Percentiles rank a stretch among this genome's conserved stretches.
phyloP scores from a whole-genome alignment of 495 filamentous ascomycete genomes.

The Daldinia bambusicola region DNA sequence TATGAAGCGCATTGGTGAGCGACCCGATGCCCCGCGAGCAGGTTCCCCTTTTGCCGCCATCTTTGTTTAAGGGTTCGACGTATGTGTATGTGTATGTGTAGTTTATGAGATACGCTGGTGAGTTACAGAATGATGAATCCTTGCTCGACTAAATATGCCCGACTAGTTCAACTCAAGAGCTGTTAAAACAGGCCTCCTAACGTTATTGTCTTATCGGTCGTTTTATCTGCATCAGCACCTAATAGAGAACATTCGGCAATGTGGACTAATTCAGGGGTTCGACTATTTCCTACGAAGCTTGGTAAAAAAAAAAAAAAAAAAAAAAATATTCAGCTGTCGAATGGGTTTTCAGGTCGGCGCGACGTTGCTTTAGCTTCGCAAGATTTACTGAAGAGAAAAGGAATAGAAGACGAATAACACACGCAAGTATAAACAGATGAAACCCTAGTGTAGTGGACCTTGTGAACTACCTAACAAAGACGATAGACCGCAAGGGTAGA shows the following conservation, averaged over 20 bases:
- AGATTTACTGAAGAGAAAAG: neutral
- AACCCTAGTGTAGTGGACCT: neutral
- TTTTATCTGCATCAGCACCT: neutral
- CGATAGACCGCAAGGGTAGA: neutral
- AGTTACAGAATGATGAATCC: neutral
- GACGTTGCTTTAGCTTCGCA: neutral
- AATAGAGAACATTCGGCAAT: neutral
- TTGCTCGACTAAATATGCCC: neutral
- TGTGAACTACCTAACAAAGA: conserved; percentile 1
- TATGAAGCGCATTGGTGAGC: conserved; percentile 77
- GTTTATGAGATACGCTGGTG: neutral
- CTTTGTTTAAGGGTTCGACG: conserved; percentile 9
- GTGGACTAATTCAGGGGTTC: neutral
- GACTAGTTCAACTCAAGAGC: neutral
- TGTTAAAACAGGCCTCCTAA: neutral
- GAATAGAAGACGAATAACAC: neutral
- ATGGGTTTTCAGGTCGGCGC: neutral
- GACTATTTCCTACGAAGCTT: neutral
- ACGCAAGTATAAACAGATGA: neutral
- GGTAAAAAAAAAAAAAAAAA: neutral
- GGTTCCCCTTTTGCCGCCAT: conserved; percentile 43
- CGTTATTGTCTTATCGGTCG: neutral
- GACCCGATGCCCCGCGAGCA: conserved; percentile 43
- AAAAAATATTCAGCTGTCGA: neutral
- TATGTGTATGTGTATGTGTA: neutral